Base-by-base conservation (phyloP, 257 asterid genomes). In the Coffea eugenioides region DNA sequence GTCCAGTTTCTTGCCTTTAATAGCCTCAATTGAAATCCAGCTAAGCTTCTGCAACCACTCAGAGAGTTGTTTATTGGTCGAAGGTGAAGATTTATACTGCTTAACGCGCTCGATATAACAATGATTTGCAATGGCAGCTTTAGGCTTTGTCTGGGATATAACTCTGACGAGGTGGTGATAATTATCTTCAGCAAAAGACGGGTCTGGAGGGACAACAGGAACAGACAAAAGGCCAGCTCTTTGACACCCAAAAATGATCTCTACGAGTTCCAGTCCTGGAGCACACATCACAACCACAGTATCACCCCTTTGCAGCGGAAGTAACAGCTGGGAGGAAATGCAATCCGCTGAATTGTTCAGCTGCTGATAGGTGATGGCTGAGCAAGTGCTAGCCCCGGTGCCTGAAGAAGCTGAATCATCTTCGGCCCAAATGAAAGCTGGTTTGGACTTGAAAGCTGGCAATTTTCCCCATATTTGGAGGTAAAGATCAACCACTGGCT, bases 341-440 rank as follows among this genome's bases (percentile, higher is more conserved):
- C 82, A 69, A 13, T 90, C 84, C 18, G 84, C 96, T 0, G 95
- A 83, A 23, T 75, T 69, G 83, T 93, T 88, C 20, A 91, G 88
- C 54, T 87, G 87, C 21, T 81, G 84, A 48, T 91, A 93, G 23
- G 97, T 91, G 51, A 91, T 43, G 67, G 82, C 9, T 4, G 90
- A 82, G 74, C 80, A 5, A 23, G 20, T 83, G 88, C 64, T 90
- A 86, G 4, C 25, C 2, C 5, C 25, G 34, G 36, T 5, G 5
- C 34, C 68, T 23, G 34, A 64, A 64, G 69, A 64, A 25, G 7
- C 69, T 5, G 92, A 80, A 90, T 92, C 12, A 91, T 92, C 73
- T 87, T 92, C 90, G 39, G 68, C 85, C 97, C 97, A 91, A n/a
- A 91, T 21, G 77, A 92, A 91, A 69, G 94, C 97, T 45, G 90